These are phyloP conservation scores for Microdochium nivale DNA, from an alignment of 2,329 filamentous ascomycete species.

Conservation along the genomic window DNA sequence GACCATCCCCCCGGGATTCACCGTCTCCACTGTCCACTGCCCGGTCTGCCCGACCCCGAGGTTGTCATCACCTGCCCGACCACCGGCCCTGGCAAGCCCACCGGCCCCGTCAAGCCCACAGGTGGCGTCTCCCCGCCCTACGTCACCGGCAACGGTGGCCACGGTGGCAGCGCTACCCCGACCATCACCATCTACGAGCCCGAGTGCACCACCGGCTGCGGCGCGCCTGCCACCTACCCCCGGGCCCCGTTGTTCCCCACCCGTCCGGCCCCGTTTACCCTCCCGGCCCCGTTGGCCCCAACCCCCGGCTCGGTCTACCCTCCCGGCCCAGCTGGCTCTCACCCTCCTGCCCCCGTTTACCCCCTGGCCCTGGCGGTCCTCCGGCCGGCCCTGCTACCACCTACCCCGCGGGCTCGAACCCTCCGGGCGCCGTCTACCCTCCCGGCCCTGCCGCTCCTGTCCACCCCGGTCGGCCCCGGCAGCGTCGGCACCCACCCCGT, in stretches of 20 bases:
- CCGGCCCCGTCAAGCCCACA: slow-evolving; percentile 19
- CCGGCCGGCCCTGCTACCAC: background rate
- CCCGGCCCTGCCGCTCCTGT: background rate
- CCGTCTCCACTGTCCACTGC: slow-evolving; percentile 27
- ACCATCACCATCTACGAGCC: slow-evolving; percentile 8
- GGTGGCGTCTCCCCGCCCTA: slow-evolving; percentile 14
- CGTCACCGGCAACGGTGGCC: slow-evolving; percentile 23
- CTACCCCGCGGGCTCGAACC: background rate
- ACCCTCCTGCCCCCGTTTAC: background rate
- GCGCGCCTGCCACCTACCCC: background rate
- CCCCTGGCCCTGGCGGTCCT: background rate
- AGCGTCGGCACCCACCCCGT: background rate
- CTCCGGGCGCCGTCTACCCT: background rate
- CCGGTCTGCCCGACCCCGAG: slow-evolving; percentile 19
- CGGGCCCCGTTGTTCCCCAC: too few species aligned
- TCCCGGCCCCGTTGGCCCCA: background rate
- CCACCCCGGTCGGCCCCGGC: background rate
- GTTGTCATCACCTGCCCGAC: slow-evolving; percentile 26
- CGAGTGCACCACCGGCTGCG: background rate
- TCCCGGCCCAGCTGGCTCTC: background rate
- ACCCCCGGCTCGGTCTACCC: slow-evolving; percentile 5
- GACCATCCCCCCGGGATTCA: slow-evolving; percentile 26
- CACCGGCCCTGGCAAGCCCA: slow-evolving; percentile 16
- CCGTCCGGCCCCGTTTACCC: background rate
- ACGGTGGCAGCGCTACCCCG: slow-evolving; percentile 11